Conservation (phyloP, 2,329 filamentous ascomycete species). For the Microdochium trichocladiopsis region DNA sequence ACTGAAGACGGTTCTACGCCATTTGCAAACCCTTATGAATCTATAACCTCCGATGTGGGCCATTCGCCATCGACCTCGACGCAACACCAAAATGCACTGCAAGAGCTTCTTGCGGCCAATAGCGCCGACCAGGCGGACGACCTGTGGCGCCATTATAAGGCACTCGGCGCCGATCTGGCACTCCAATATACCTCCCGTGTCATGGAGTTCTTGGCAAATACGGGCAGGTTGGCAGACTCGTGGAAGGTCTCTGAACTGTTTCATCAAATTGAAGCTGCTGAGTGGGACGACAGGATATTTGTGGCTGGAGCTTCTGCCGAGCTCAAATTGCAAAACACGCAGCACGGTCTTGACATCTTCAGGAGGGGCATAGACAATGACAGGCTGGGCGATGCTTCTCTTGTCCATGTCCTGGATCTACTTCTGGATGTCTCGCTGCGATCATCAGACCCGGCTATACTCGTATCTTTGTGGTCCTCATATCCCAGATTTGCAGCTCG, state of each 20-base stretch:
- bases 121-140: constrained; percentile 19
- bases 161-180: constrained; percentile 18
- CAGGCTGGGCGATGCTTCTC: constrained; percentile 13
- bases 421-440: constrained; percentile 24
- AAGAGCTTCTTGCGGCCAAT: constrained; percentile 8
- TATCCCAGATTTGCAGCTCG: constrained; percentile 16
- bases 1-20: no score
- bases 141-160: constrained; percentile 35
- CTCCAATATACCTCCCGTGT: constrained; percentile 19
- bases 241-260: constrained; percentile 39
- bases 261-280: constrained; percentile 20
- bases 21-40: no score
- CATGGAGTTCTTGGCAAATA: constrained; percentile 33
- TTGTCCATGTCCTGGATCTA: constrained; percentile 35
- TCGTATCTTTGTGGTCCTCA: constrained; percentile 14
- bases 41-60: no score
- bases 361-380: constrained; percentile 22
- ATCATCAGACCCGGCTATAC: constrained; percentile 7
- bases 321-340: constrained; percentile 28
- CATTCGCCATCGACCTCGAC: neutral
- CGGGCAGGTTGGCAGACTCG: constrained; percentile 33
- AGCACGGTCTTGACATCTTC: constrained; percentile 32
- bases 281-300: constrained; percentile 33
- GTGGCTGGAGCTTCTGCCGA: constrained; percentile 32
- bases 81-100: constrained; percentile 9